Evolutionary conservation across 2,329 filamentous ascomycete species (phyloP), one percentile per base, ranked within the genome.

Genomic region (Plectosphaerella cucumerina): DNA sequence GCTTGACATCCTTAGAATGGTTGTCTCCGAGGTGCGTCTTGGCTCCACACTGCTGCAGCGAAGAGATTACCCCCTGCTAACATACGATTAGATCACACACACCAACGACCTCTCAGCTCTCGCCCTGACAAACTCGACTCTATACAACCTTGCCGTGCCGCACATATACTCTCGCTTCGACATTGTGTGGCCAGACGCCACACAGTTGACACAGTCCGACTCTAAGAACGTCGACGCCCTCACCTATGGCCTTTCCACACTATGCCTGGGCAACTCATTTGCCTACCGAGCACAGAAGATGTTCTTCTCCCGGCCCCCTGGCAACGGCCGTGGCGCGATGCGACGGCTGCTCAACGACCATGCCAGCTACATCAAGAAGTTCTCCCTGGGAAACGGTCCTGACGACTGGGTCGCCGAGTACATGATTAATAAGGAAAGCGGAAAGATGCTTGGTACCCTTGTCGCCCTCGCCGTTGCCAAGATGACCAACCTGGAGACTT

Each of bases 371-470:
- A 90, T 86, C 6, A 81, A 85, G 57, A 92, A 91, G 65, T 94
- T 94, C 69, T 90, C 87, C 3, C 76, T 94, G 6, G 88, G 88
- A n/a, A 92, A 94, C 66, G 89, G 89, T 0, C 89, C 88, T 0
- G 65, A 78, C 6, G 82, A 89, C 57, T 92, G 87, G 87, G 87
- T 92, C 6, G 81, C 85, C 50, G 88, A 93, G 62, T 93, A 94
- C 68, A 80, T 88, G 55, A 89, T 93, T 59, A 86, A 81, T 3
- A 92, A 91, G 67, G 89, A 93, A 64, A 85, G 86, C 51, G 90
- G 90, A 3, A 94, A 93, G 70, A 91, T 94, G 88, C 76, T 94
- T n/a, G 88, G 89, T 5, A 93, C 88, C 1, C 71, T 94, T 47
- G 89, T 91, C 12, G 87, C 89, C 10, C 71, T 92, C 56, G 87